Conservation (phyloP, 1,284 basidiomycete genomes). For the Austropuccinia psidii region DNA sequence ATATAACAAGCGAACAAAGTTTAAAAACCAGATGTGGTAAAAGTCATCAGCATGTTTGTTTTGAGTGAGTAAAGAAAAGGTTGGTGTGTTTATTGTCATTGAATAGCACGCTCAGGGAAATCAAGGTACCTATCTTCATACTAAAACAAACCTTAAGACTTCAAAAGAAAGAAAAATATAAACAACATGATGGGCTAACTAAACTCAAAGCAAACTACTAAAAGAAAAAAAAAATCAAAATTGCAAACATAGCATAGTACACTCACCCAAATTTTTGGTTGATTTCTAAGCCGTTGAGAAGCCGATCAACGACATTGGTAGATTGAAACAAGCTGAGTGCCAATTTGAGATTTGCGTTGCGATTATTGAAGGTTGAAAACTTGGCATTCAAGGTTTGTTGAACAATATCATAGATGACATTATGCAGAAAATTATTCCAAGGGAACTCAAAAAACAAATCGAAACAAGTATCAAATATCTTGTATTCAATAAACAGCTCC, state of each 20-base stretch:
- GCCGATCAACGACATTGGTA: slow-evolving; percentile 66
- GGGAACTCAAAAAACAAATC: slow-evolving; percentile 92
- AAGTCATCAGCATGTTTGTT: not conserved
- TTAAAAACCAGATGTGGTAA: not conserved
- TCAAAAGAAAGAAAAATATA: not conserved
- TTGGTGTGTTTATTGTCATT: not conserved
- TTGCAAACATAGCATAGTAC: not conserved
- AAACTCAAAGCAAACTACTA: too few species aligned
- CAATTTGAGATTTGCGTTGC: slow-evolving; percentile 69
- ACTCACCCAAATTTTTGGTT: slow-evolving; percentile 68
- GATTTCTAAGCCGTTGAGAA: slow-evolving; percentile 69
- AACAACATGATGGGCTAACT: not conserved
- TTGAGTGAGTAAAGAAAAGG: not conserved
- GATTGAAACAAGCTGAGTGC: slow-evolving; percentile 72
- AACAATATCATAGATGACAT: slow-evolving; percentile 89
- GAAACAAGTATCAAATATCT: slow-evolving; percentile 62
- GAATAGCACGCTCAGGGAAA: not conserved
- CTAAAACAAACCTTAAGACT: not conserved
- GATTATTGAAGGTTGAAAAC: slow-evolving; percentile 60
- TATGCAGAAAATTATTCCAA: slow-evolving; percentile 97
- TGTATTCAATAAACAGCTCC: slow-evolving; percentile 61
- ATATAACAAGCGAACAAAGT: not conserved
- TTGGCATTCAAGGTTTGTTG: slow-evolving; percentile 68
- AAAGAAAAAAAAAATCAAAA: too few species aligned
- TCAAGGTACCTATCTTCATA: not conserved